Evolutionary conservation across 345 rosid genomes (phyloP).

Genomic region (Erucastrum elatum): DNA sequence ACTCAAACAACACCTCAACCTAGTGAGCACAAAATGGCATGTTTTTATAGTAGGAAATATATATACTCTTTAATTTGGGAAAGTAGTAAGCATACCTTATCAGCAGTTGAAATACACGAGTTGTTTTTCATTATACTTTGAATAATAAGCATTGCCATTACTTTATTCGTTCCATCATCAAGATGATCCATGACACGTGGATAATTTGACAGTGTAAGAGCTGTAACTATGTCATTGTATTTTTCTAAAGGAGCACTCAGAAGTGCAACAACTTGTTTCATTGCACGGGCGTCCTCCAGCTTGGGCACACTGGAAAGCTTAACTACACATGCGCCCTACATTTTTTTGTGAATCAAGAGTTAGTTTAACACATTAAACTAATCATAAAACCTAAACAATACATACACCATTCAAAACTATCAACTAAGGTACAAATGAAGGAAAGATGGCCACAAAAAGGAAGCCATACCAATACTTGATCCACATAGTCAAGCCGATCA

Average conservation of each 20-base stretch:
- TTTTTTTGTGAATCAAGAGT: neutral
- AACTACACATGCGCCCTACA: conserved; percentile 81
- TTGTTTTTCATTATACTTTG: conserved; percentile 84
- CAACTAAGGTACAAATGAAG: neutral
- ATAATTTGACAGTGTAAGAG: conserved; percentile 81
- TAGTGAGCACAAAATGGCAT: conserved; percentile 39
- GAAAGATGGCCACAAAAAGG: conserved; percentile 18
- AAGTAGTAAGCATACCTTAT: conserved; percentile 51
- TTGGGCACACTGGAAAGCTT: conserved; percentile 66
- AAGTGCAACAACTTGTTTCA: conserved; percentile 89
- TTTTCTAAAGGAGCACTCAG: conserved; percentile 92
- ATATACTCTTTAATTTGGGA: conserved; percentile 10
- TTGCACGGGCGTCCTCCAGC: conserved; percentile 73
- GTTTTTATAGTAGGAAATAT: conserved; percentile 5
- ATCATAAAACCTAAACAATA: conserved; percentile 6
- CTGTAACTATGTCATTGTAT: conserved; percentile 78
- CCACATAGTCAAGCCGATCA: conserved; percentile 90
- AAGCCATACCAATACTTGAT: conserved; percentile 82
- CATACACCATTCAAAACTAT: neutral
- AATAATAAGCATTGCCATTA: conserved; percentile 87
- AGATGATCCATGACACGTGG: conserved; percentile 88
- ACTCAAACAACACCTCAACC: conserved; percentile 85
- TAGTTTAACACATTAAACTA: conserved; percentile 19
- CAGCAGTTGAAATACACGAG: conserved; percentile 70
- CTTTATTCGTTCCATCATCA: conserved; percentile 78